Evolutionary conservation across 352 stramenopile genomes (phyloP).

Genomic region (Nothophytophthora sp.): DNA sequence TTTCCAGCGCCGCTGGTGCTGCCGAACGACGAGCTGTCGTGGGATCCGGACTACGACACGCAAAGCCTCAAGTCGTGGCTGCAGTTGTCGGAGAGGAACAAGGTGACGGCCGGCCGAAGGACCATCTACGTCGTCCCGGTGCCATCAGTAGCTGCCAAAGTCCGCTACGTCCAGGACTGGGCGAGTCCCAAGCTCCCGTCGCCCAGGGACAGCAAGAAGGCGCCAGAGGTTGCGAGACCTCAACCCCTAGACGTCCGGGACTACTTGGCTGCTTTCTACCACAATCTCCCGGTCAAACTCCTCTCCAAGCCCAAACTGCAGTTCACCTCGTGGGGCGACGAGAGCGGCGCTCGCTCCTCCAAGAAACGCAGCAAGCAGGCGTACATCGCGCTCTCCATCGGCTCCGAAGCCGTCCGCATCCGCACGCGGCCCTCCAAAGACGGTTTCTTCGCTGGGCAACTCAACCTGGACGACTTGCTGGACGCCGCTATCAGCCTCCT

Average conservation of each 20-base stretch:
- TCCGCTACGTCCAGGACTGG: slow-evolving; percentile 17
- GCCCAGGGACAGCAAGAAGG: background rate
- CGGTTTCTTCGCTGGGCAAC: slow-evolving; percentile 12
- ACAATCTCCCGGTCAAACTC: slow-evolving; percentile 17
- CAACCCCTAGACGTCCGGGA: slow-evolving; percentile 6
- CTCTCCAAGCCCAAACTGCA: slow-evolving; percentile 15
- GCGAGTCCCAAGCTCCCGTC: slow-evolving; percentile 8
- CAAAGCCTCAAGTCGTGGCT: slow-evolving; percentile 24
- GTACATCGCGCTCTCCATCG: slow-evolving; percentile 17
- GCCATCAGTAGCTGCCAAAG: slow-evolving; percentile 10
- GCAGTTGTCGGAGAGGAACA: slow-evolving; percentile 15
- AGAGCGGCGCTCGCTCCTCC: slow-evolving; percentile 1
- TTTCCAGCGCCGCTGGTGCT: slow-evolving; percentile 17
- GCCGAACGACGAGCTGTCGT: slow-evolving; percentile 16
- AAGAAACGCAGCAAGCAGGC: slow-evolving; percentile 16
- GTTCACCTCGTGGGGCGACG: slow-evolving; percentile 17
- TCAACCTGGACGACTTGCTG: slow-evolving; percentile 23
- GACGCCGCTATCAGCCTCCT: slow-evolving; percentile 16
- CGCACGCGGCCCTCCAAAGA: slow-evolving; percentile 16
- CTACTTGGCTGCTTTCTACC: slow-evolving; percentile 18
- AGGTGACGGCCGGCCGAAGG: slow-evolving; percentile 14
- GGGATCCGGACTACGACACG: slow-evolving; percentile 15
- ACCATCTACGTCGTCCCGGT: slow-evolving; percentile 21
- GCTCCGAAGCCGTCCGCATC: slow-evolving; percentile 17
- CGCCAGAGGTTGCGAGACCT: slow-evolving; percentile 5